Percentiles rank a stretch among this genome's conserved stretches.
phyloP scores from a whole-genome alignment of 2,329 filamentous ascomycete species.

The Polychaeton citri region DNA sequence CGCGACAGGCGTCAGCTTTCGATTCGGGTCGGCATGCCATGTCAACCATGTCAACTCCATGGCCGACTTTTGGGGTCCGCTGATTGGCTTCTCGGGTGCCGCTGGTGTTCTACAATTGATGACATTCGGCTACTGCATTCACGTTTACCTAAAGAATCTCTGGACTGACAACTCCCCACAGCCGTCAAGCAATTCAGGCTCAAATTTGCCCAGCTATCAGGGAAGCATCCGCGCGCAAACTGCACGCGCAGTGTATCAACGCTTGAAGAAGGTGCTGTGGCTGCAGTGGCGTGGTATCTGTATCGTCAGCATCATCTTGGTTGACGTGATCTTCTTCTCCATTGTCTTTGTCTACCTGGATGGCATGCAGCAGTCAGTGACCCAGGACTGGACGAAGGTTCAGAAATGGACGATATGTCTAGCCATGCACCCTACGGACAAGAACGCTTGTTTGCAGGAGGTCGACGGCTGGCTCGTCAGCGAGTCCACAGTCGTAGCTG shows the following conservation, averaged over 20 bases:
- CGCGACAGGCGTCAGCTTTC: slow-evolving; percentile 84
- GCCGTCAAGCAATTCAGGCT: slow-evolving; percentile 50
- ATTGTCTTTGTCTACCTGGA: slow-evolving; percentile 83
- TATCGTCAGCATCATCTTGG: slow-evolving; percentile 78
- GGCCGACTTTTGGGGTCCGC: slow-evolving; percentile 78
- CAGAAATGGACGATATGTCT: slow-evolving; percentile 62
- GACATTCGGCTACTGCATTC: slow-evolving; percentile 80
- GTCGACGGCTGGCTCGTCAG: slow-evolving; percentile 54
- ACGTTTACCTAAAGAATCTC: slow-evolving; percentile 80
- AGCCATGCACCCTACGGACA: slow-evolving; percentile 42
- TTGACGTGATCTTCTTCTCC: slow-evolving; percentile 87
- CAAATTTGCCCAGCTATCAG: slow-evolving; percentile 60
- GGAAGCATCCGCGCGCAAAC: slow-evolving; percentile 67
- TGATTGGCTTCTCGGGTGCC: slow-evolving; percentile 63
- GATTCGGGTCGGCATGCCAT: slow-evolving; percentile 83
- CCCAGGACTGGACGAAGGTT: slow-evolving; percentile 43
- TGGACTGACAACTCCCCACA: slow-evolving; percentile 50
- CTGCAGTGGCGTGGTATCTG: slow-evolving; percentile 90
- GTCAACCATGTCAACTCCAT: slow-evolving; percentile 83
- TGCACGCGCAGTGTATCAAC: slow-evolving; percentile 74
- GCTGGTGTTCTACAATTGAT: slow-evolving; percentile 70
- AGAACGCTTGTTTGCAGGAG: slow-evolving; percentile 49
- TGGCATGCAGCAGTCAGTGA: slow-evolving; percentile 47
- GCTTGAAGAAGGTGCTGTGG: slow-evolving; percentile 72
- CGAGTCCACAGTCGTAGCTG: slow-evolving; percentile 64